Evolutionary conservation across 108 stramenopile species (phyloP).

Genomic region (Conticribra weissflogii): DNA sequence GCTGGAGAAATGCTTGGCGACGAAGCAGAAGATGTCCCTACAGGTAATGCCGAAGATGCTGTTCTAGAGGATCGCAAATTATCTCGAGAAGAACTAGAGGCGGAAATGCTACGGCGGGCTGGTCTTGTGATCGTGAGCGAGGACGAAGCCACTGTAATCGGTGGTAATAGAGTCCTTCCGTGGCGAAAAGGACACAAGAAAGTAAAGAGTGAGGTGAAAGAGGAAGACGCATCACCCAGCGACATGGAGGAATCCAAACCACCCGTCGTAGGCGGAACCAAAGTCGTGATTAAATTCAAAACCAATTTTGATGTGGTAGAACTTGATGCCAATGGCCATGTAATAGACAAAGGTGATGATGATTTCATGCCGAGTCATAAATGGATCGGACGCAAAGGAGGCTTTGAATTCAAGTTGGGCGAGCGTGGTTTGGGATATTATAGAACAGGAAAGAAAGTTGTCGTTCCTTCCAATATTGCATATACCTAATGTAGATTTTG

Average conservation of each 20-base stretch:
- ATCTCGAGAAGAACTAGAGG: conserved; percentile 62
- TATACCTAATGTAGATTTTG: conserved; percentile 68
- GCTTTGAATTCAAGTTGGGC: conserved; percentile 90
- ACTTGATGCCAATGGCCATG: conserved; percentile 73
- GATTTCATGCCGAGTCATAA: conserved; percentile 71
- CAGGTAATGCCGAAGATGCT: background rate
- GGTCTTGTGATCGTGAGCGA: conserved; percentile 82
- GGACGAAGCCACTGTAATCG: conserved; percentile 73
- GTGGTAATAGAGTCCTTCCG: conserved; percentile 72
- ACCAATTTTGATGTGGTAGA: conserved; percentile 86
- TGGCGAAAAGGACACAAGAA: conserved; percentile 56
- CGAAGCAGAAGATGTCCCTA: conserved; percentile 58
- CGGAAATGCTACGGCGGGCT: conserved; percentile 63
- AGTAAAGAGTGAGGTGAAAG: conserved; percentile 9
- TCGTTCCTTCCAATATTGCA: conserved; percentile 82
- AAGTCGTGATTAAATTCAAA: conserved; percentile 62
- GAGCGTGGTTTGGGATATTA: conserved; percentile 89
- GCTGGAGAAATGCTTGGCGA: conserved; percentile 67
- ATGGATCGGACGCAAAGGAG: conserved; percentile 81
- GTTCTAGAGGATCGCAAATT: conserved; percentile 40
- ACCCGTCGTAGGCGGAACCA: conserved; percentile 16
- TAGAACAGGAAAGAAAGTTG: conserved; percentile 84
- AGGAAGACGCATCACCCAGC: conserved; percentile 18
- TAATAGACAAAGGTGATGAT: conserved; percentile 84
- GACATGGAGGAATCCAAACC: conserved; percentile 8